These are phyloP conservation scores for Entomortierella beljakovae DNA, from an alignment of 192 early-diverging fungal genomes.

Conservation along the genomic window DNA sequence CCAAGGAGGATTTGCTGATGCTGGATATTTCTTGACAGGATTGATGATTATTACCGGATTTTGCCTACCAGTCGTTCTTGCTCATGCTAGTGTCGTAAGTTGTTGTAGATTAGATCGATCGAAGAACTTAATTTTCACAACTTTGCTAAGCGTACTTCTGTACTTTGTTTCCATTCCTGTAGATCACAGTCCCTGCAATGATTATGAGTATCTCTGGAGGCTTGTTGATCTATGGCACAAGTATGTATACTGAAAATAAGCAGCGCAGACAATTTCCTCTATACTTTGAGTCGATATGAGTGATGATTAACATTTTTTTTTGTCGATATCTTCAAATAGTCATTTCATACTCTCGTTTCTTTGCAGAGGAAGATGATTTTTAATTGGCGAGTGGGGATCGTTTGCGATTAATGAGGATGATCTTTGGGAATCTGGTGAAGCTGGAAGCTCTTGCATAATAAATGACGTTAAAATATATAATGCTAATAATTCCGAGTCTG, in stretches of 20 bases:
- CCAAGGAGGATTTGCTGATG: constrained; percentile 68
- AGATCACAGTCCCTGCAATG: constrained; percentile 90
- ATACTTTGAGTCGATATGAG: too few relatives aligned
- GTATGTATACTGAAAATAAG: constrained; percentile 63
- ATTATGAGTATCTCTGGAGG: constrained; percentile 91
- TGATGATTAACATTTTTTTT: too few relatives aligned
- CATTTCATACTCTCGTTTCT: constrained; percentile 68
- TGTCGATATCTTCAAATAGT: constrained; percentile 55
- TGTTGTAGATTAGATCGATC: too few relatives aligned
- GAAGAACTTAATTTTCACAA: not conserved
- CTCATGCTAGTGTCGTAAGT: constrained; percentile 82
- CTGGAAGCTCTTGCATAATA: too few relatives aligned
- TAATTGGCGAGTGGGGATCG: constrained; percentile 26
- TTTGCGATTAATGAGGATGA: not conserved
- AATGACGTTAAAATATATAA: too few relatives aligned
- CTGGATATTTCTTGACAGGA: constrained; percentile 89
- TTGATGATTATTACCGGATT: constrained; percentile 94
- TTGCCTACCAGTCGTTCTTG: constrained; percentile 82
- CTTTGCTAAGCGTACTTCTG: not conserved
- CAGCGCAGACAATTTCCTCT: too few relatives aligned
- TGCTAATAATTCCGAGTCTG: too few relatives aligned
- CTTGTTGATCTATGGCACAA: constrained; percentile 93
- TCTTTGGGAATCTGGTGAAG: not conserved
- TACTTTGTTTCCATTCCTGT: constrained; percentile 6
- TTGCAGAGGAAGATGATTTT: constrained; percentile 66